A percentile compares a stretch with the other conserved stretches of the same genome.
Evolutionary conservation across 2,329 filamentous ascomycete genomes (phyloP).

Genomic region (Chaetomiaceae sp.): DNA sequence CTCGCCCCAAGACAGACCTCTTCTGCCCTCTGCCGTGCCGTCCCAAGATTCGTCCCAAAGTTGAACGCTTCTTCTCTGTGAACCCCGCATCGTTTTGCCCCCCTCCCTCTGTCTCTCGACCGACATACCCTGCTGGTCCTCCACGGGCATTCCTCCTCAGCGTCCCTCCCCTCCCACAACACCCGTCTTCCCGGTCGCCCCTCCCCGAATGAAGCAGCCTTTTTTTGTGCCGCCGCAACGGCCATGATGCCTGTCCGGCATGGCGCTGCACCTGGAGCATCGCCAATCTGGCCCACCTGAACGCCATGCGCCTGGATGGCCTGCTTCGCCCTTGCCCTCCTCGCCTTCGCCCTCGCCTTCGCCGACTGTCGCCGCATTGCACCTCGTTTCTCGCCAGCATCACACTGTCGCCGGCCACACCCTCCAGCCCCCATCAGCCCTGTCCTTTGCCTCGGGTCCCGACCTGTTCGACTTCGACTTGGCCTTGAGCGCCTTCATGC

Average conservation of each 20-base stretch:
- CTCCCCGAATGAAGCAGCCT: not conserved
- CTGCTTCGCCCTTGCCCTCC: slow-evolving; percentile 18
- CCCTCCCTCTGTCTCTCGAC: no score
- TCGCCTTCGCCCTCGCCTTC: no score
- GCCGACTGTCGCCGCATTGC: slow-evolving; percentile 15
- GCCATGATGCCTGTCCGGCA: slow-evolving; percentile 20
- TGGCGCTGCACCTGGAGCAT: slow-evolving; percentile 18
- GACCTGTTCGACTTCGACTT: slow-evolving; percentile 15
- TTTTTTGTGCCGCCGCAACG: not conserved
- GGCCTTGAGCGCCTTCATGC: slow-evolving; percentile 19
- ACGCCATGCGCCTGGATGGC: slow-evolving; percentile 13
- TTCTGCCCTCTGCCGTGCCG: no score
- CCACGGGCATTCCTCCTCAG: no score
- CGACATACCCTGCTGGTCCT: no score
- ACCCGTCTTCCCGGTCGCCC: not conserved
- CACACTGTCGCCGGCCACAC: slow-evolving; percentile 16
- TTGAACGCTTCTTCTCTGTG: slow-evolving; percentile 1
- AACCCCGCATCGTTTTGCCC: not conserved
- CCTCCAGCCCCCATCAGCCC: slow-evolving; percentile 19
- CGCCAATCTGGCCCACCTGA: slow-evolving; percentile 17
- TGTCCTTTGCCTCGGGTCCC: slow-evolving; percentile 14
- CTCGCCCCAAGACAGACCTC: no score
- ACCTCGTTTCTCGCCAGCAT: slow-evolving; percentile 20
- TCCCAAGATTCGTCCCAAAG: not conserved
- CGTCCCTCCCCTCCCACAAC: not conserved